Base-by-base conservation (phyloP, 352 stramenopile genomes). In the Globisporangium irregulare region DNA sequence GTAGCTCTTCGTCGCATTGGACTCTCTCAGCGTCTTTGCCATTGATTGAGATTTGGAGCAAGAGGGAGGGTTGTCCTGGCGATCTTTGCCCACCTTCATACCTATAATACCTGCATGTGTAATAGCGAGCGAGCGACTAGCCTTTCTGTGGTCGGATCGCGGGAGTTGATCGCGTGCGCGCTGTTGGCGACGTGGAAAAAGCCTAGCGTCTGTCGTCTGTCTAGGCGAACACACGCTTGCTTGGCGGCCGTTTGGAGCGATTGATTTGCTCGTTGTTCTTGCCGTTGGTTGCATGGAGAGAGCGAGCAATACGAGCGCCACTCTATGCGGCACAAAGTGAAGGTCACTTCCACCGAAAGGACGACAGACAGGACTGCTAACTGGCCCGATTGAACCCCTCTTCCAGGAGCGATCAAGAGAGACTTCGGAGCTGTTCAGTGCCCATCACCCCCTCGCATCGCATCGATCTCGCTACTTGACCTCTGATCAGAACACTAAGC, bases 301-400 rank as follows among this genome's bases (percentile, higher is more conserved):
- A 34, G 54, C 12, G 12, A 43, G 36, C 36, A 1, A 59, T n/a
- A 14, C 25, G 22, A 32, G 14, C 2, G 18, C 55, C 55, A 38
- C 55, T 60, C 55, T 29, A 29, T 38, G 18, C 27, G 27, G 55
- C 8, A 15, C 29, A 51, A 51, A 22, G 43, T 51, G 43, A 51
- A 22, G 18, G 43, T 43, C 27, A 4, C 55, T 61, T 61, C 55
- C 55, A 61, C 55, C 55, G 55, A 61, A 61, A 61, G 55, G 55
- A 61, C 29, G 55, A 61, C 55, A 61, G 55, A 61, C 55, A 61
- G 29, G 29, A 48, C 55, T 5, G 27, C 41, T 7, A 27, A 43
- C 55, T 61, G 55, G 27, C 14, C 55, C 55, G 18, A 61, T 18
- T 29, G 29, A 24, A 32, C 15, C 55, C 20, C 18, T 22, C 41